Evolutionary conservation across 176 grass and related monocot species (phyloP).

Genomic region (Aegilops bicornis): DNA sequence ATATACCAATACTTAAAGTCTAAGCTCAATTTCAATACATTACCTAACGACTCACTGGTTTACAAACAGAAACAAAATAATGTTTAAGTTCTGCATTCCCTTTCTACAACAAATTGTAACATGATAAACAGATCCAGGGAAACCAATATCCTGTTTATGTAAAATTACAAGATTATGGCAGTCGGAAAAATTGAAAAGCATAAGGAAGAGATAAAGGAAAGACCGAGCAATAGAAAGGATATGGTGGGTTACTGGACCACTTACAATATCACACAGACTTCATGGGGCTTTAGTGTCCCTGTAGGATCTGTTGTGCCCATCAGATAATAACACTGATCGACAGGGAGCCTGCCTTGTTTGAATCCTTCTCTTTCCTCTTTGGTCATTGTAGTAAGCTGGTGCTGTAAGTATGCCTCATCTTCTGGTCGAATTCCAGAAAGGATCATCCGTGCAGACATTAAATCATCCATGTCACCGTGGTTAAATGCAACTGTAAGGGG

Average conservation of each 20-base stretch:
- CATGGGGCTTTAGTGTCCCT: slow-evolving; percentile 40
- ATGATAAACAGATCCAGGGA: slow-evolving; percentile 12
- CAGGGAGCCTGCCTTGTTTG: slow-evolving; percentile 48
- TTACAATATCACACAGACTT: slow-evolving; percentile 78
- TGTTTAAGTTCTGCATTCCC: background rate
- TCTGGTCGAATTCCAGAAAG: slow-evolving; percentile 55
- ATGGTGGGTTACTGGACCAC: slow-evolving; percentile 13
- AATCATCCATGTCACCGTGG: slow-evolving; percentile 63
- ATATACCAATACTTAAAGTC: background rate
- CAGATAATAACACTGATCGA: slow-evolving; percentile 58
- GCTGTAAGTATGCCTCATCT: slow-evolving; percentile 50
- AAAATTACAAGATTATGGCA: background rate
- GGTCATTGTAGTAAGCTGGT: slow-evolving; percentile 27
- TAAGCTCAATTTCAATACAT: background rate
- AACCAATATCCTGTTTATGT: background rate
- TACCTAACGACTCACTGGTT: background rate
- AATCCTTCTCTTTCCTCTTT: slow-evolving; percentile 47
- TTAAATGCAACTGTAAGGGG: slow-evolving; percentile 50
- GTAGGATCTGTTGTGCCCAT: slow-evolving; percentile 74
- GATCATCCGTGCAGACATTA: slow-evolving; percentile 58
- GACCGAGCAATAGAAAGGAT: background rate
- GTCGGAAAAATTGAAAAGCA: background rate
- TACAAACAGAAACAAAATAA: background rate
- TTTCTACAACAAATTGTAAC: slow-evolving; percentile 9
- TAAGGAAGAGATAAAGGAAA: slow-evolving; percentile 5